phyloP scores from a whole-genome alignment of 768 basidiomycete species.

The Amyloporia xantha region DNA sequence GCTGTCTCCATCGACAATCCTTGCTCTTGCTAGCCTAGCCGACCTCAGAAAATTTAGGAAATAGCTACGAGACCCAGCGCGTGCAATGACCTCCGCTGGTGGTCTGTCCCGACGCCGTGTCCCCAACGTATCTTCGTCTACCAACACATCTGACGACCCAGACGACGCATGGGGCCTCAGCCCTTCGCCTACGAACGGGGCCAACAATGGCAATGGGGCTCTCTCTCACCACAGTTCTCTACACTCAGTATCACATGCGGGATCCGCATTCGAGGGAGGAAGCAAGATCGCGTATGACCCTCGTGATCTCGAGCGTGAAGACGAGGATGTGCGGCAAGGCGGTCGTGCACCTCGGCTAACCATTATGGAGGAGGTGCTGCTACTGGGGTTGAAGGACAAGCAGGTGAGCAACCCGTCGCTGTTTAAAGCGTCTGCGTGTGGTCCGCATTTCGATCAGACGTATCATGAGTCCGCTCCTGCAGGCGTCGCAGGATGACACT shows the following conservation, averaged over 20 bases:
- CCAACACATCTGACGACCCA: constrained; percentile 30
- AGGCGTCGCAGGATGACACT: too few relatives aligned
- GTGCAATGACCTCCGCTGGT: constrained; percentile 43
- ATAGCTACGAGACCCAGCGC: neutral
- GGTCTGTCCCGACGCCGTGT: constrained; percentile 57
- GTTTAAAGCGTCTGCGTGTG: too few relatives aligned
- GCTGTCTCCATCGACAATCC: neutral
- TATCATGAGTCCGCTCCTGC: neutral
- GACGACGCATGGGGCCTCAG: constrained; percentile 25
- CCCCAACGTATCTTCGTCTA: constrained; percentile 31
- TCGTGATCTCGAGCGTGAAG: constrained; percentile 72
- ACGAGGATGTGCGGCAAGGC: constrained; percentile 55
- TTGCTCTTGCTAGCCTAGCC: neutral
- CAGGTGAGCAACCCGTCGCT: constrained; percentile 73
- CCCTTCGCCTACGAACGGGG: constrained; percentile 18
- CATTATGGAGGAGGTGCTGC: constrained; percentile 93
- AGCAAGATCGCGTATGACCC: constrained; percentile 92
- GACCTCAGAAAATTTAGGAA: neutral
- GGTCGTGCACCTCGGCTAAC: constrained; percentile 82
- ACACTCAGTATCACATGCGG: constrained; percentile 43
- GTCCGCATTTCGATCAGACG: neutral
- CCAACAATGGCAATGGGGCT: constrained; percentile 8
- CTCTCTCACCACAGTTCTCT: constrained; percentile 1
- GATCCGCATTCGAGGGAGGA: constrained; percentile 81
- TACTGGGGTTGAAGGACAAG: constrained; percentile 94